Base-by-base conservation (phyloP, 2,329 filamentous ascomycete genomes). In the Ophiostoma triangulosporum region DNA sequence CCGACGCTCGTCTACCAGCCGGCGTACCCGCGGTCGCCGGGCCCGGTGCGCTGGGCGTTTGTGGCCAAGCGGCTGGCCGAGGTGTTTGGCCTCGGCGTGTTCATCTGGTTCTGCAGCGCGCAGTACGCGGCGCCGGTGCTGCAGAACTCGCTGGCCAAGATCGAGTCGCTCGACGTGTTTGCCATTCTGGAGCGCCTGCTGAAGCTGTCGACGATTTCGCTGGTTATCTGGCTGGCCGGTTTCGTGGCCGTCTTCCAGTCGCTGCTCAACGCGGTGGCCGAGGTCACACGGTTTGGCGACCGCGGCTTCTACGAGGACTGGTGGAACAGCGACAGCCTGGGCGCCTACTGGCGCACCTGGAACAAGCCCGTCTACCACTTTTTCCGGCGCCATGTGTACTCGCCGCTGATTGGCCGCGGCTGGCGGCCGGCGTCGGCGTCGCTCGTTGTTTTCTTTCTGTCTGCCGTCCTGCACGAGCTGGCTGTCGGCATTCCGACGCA, bases 211-310 rank as follows among this genome's bases (percentile, higher is more conserved):
- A 97, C 93, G 17, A 95, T 98, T 57, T 94, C 87, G 17, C 77
- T 97, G 29, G 84, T 96, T 58, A 95, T 96, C 65, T 98, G 93
- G 93, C 83, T 98, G 0, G 90, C 90, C 1, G 91, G 93, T 6
- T 98, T 98, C 75, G 97, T 96, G 63, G 93, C 91, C 2, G 70
- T 97, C 14, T 98, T 98, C 71, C 93, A 98, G 64, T 91, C 87
- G 1, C 83, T 87, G 57, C 73, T 98, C 50, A 98, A 98, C 63
- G 88, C 88, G 0, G 73, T 97, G 20, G 91, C 91, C 3, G 93
- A 98, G 67, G 72, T 97, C 12, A 85, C 88, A 73, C 77, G 79
- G 43, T 98, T 98, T 63, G 93, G 85, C 17, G 93, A 98, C 66
- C 80, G 93, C 29, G 86, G 90, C 51, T 98, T 98, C 67, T 98